phyloP scores from a whole-genome alignment of 2,329 filamentous ascomycete species.

The Pestalotiopsis fici region DNA sequence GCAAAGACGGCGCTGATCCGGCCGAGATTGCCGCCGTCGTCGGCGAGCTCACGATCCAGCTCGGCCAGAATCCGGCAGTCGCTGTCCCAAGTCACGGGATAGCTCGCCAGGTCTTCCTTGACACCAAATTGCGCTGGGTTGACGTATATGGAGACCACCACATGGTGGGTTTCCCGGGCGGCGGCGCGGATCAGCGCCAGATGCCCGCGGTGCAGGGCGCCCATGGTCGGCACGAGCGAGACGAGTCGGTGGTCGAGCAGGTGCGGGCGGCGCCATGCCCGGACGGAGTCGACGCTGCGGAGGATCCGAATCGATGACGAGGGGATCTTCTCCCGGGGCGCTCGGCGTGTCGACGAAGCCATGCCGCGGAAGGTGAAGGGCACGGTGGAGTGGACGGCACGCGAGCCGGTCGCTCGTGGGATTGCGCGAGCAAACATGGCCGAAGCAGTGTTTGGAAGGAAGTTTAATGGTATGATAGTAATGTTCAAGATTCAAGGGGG shows the following conservation, averaged over 20 bases:
- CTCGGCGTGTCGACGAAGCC: slow-evolving; percentile 10
- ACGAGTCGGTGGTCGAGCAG: slow-evolving; percentile 70
- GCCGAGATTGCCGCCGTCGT: slow-evolving; percentile 59
- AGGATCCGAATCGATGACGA: slow-evolving; percentile 69
- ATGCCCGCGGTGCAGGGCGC: slow-evolving; percentile 91
- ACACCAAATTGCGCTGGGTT: slow-evolving; percentile 96
- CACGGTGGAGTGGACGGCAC: slow-evolving; percentile 20
- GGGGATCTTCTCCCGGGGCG: slow-evolving; percentile 48
- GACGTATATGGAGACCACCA: slow-evolving; percentile 91
- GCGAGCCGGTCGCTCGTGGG: slow-evolving; percentile 15
- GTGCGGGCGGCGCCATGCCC: slow-evolving; percentile 68
- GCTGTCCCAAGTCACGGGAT: slow-evolving; percentile 84
- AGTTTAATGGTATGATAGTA: neutral
- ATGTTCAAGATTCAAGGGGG: slow-evolving; percentile 3
- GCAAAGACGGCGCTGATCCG: slow-evolving; percentile 83
- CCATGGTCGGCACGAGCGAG: slow-evolving; percentile 95
- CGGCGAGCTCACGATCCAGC: slow-evolving; percentile 74
- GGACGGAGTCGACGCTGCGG: slow-evolving; percentile 72
- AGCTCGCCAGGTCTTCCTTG: slow-evolving; percentile 83
- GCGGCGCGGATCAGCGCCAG: slow-evolving; percentile 82
- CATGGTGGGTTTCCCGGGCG: slow-evolving; percentile 79
- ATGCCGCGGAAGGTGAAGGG: slow-evolving; percentile 14
- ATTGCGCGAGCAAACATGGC: slow-evolving; percentile 24
- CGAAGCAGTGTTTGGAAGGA: neutral
- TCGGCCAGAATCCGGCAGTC: slow-evolving; percentile 69